phyloP scores from a whole-genome alignment of 2,329 filamentous ascomycete genomes.

The Chrysoporthe deuterocubensis region DNA sequence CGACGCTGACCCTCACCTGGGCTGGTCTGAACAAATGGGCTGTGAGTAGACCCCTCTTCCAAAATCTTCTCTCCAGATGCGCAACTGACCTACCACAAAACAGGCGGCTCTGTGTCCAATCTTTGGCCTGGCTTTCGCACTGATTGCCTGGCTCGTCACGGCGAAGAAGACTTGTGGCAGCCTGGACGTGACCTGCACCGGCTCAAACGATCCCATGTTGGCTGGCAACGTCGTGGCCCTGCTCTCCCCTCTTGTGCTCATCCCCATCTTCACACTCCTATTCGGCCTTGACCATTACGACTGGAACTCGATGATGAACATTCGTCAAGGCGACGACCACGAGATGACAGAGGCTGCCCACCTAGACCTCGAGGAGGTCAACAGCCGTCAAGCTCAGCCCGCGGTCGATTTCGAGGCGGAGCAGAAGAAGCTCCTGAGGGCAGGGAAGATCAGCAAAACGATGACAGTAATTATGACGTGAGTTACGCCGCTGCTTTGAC shows the following conservation, averaged over 20 bases:
- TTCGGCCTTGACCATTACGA: conserved; percentile 80
- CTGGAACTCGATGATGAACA: conserved; percentile 81
- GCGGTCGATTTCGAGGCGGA: conserved; percentile 47
- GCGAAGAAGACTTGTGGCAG: conserved; percentile 70
- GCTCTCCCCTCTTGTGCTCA: conserved; percentile 74
- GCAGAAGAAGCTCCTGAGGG: conserved; percentile 38
- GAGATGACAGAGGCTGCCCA: conserved; percentile 68
- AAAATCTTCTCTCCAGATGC: not conserved
- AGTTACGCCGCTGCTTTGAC: conserved; percentile 27
- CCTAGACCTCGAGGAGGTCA: conserved; percentile 67
- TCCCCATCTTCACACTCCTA: conserved; percentile 74
- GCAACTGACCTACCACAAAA: not conserved
- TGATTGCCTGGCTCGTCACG: conserved; percentile 80
- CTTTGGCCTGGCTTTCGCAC: conserved; percentile 68
- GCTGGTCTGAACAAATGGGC: conserved; percentile 77
- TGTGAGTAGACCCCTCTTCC: conserved; percentile 20
- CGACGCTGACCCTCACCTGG: conserved; percentile 81
- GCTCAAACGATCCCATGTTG: conserved; percentile 86
- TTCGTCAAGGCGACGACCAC: conserved; percentile 78
- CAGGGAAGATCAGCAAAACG: conserved; percentile 40
- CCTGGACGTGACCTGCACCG: conserved; percentile 75
- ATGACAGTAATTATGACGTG: conserved; percentile 39
- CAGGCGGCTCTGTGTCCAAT: conserved; percentile 68
- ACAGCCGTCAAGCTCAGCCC: conserved; percentile 46
- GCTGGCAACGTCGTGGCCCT: conserved; percentile 85